Evolutionary conservation across 192 early-diverging fungal species (phyloP).

Genomic region (Globomyces pollinis-pini): DNA sequence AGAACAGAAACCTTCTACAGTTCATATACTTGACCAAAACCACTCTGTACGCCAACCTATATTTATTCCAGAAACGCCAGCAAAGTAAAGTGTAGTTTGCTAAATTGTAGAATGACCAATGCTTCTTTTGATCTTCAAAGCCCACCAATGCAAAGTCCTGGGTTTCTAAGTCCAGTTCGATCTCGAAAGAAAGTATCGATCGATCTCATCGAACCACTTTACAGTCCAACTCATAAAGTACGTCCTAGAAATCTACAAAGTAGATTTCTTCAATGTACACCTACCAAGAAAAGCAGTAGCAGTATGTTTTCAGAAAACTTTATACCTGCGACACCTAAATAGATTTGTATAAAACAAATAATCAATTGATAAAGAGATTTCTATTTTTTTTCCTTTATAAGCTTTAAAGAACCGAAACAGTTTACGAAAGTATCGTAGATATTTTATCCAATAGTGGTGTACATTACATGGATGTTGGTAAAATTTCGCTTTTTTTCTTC

Average conservation of each 20-base stretch:
- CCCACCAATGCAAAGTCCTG: not conserved
- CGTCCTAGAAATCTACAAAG: too few species aligned
- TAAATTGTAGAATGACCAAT: not conserved
- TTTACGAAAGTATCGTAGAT: not conserved
- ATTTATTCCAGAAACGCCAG: constrained; percentile 7
- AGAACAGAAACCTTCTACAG: too few species aligned
- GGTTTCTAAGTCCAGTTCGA: not conserved
- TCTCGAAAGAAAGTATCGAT: too few species aligned
- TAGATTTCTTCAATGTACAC: too few species aligned
- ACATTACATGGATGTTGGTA: not conserved
- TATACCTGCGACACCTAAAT: too few species aligned
- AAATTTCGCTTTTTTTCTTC: not conserved
- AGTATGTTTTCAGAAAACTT: too few species aligned
- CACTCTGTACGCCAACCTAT: too few species aligned
- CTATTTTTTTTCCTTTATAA: too few species aligned
- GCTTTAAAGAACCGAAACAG: not conserved
- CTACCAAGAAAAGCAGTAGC: too few species aligned
- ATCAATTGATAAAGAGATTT: too few species aligned
- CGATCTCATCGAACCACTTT: not conserved
- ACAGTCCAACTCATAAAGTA: not conserved
- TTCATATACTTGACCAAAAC: too few species aligned
- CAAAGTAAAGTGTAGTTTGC: not conserved
- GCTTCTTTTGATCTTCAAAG: not conserved
- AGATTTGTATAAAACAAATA: too few species aligned
- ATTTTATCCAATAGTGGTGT: not conserved